phyloP scores from a whole-genome alignment of 768 basidiomycete genomes.

The Tephrocybe sp. region DNA sequence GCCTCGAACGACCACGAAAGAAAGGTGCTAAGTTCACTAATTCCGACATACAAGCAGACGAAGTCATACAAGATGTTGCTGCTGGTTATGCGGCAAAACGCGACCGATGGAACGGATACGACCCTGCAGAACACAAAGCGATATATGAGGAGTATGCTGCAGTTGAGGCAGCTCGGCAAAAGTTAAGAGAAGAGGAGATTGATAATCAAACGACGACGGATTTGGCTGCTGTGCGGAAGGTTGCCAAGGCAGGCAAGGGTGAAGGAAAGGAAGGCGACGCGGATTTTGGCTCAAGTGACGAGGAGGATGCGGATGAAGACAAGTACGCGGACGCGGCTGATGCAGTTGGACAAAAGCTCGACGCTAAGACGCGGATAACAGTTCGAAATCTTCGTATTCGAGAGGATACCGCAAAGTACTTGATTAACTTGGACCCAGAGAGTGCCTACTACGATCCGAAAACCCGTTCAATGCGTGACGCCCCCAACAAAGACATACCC shows the following conservation, averaged over 20 bases:
- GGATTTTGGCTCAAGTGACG: slow-evolving; percentile 95
- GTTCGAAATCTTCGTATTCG: slow-evolving; percentile 98
- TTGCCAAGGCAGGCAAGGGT: slow-evolving; percentile 86
- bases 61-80: slow-evolving; percentile 79
- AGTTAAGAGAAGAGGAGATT: slow-evolving; percentile 93
- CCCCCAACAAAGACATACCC: slow-evolving; percentile 72
- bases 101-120: slow-evolving; percentile 98
- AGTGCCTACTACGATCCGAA: slow-evolving; percentile 99
- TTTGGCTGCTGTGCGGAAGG: slow-evolving; percentile 86
- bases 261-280: slow-evolving; percentile 75
- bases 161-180: slow-evolving; percentile 87
- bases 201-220: slow-evolving; percentile 96
- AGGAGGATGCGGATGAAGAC: slow-evolving; percentile 95
- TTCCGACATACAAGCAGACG: slow-evolving; percentile 89
- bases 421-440: slow-evolving; percentile 93
- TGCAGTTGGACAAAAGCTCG: slow-evolving; percentile 96
- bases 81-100: slow-evolving; percentile 90
- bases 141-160: slow-evolving; percentile 96
- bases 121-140: slow-evolving; percentile 79
- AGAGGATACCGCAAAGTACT: slow-evolving; percentile 98
- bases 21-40: slow-evolving; percentile 94
- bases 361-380: slow-evolving; percentile 97
- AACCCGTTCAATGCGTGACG: slow-evolving; percentile 99
- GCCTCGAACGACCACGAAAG: slow-evolving; percentile 94
- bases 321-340: slow-evolving; percentile 99